phyloP scores from a whole-genome alignment of 2,329 filamentous ascomycete genomes.

The Xylariaceae sp. region DNA sequence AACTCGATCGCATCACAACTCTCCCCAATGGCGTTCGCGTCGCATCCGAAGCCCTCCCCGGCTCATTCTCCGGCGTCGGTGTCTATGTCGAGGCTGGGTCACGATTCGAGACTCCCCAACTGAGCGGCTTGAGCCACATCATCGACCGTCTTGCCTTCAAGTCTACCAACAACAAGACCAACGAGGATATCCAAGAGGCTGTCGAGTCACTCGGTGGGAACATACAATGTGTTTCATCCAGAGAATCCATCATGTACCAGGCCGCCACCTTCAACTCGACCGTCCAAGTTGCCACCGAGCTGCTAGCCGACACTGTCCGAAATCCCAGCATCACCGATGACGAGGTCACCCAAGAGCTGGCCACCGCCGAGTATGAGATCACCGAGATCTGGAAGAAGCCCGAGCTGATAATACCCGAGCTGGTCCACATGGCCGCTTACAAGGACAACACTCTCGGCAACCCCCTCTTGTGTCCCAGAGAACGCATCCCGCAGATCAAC shows the following conservation, averaged over 20 bases:
- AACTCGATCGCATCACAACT: constrained; percentile 82
- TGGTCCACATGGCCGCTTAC: constrained; percentile 93
- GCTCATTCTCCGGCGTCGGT: constrained; percentile 90
- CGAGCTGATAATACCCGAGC: constrained; percentile 88
- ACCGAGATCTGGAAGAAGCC: constrained; percentile 97
- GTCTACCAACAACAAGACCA: constrained; percentile 65
- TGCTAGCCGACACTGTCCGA: constrained; percentile 91
- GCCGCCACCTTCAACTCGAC: constrained; percentile 94
- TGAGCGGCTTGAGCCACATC: constrained; percentile 91
- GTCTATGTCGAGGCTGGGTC: constrained; percentile 96
- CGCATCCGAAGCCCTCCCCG: constrained; percentile 88
- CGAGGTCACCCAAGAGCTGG: constrained; percentile 81
- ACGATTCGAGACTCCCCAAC: constrained; percentile 79
- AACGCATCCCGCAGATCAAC: constrained; percentile 73
- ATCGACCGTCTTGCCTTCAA: constrained; percentile 96
- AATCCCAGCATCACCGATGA: constrained; percentile 79
- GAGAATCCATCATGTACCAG: constrained; percentile 98
- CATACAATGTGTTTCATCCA: constrained; percentile 91
- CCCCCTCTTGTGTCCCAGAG: constrained; percentile 84
- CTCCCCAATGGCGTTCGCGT: constrained; percentile 91
- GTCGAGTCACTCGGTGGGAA: constrained; percentile 90
- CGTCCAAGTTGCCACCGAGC: constrained; percentile 73
- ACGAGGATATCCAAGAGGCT: constrained; percentile 82
- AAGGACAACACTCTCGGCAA: constrained; percentile 96
- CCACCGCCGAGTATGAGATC: constrained; percentile 93